phyloP scores from a whole-genome alignment of 208 protist species.

The Wallacemonas rigidus region DNA sequence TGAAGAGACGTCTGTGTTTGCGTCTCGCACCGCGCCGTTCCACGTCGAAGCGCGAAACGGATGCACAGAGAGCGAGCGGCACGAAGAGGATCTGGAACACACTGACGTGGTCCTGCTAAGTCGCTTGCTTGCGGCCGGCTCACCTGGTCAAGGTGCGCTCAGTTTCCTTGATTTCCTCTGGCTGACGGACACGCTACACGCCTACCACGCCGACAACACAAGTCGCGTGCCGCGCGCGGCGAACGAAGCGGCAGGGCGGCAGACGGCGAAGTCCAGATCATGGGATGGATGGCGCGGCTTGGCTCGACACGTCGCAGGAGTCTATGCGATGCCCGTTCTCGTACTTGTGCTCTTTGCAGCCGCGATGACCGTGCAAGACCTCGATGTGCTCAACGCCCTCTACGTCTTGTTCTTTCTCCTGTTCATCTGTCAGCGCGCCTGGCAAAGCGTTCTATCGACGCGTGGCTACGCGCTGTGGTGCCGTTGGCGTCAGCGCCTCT shows the following conservation, averaged over 20 bases:
- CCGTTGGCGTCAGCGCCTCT: not conserved
- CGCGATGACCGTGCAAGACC: constrained; percentile 16
- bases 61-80: not conserved
- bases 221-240: no score
- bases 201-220: constrained; percentile 19
- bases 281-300: constrained; percentile 1
- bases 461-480: not conserved
- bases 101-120: not conserved
- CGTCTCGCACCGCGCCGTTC: no score
- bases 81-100: not conserved
- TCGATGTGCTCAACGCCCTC: constrained; percentile 23
- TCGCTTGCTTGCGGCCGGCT: constrained; percentile 16
- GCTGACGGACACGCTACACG: constrained; percentile 18
- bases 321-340: constrained; percentile 11
- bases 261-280: no score
- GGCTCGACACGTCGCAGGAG: constrained; percentile 6
- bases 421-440: constrained; percentile 31
- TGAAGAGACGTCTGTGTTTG: not conserved
- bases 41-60: no score
- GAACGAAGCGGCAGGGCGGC: not conserved
- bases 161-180: constrained; percentile 28
- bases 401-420: constrained; percentile 49
- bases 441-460: not conserved
- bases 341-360: constrained; percentile 16
- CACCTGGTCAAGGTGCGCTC: constrained; percentile 14